Conservation (phyloP, 768 basidiomycete species). For the Pleurotus tuoliensis region DNA sequence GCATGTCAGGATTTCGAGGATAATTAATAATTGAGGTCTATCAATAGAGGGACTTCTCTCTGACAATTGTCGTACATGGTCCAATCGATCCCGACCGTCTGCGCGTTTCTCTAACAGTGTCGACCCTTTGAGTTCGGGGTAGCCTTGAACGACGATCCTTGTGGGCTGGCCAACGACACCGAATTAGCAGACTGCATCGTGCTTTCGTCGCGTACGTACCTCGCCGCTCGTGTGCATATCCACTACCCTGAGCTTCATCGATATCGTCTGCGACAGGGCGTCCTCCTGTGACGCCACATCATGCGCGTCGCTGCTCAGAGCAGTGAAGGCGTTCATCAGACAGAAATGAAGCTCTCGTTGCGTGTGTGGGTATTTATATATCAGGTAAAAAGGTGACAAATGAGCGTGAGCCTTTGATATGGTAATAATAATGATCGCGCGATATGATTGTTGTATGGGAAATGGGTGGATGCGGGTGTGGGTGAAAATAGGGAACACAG, state of each 20-base stretch:
- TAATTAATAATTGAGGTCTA: too few relatives aligned
- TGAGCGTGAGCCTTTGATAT: neutral
- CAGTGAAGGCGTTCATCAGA: conserved; percentile 16
- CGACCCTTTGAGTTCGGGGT: conserved; percentile 25
- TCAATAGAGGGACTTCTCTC: too few relatives aligned
- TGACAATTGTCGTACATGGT: too few relatives aligned
- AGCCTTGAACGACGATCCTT: conserved; percentile 31
- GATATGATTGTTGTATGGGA: neutral
- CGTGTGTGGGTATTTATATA: neutral
- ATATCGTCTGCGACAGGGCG: conserved; percentile 1
- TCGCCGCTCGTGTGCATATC: conserved; percentile 37
- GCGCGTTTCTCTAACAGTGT: conserved; percentile 32
- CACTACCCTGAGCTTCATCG: conserved; percentile 23
- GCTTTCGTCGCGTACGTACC: conserved; percentile 15
- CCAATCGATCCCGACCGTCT: conserved; percentile 23
- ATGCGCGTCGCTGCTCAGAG: neutral
- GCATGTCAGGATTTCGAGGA: too few relatives aligned
- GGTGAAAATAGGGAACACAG: too few relatives aligned
- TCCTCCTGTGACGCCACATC: neutral
- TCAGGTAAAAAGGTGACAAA: neutral
- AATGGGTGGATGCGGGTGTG: too few relatives aligned
- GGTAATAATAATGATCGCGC: conserved; percentile 1
- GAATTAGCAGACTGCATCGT: neutral
- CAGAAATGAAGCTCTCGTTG: neutral
- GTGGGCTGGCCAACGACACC: conserved; percentile 26